Evolutionary conservation across 1,139 yeast species (phyloP), one percentile per base, ranked within the genome.

Genomic region (Taiozyma sp.): DNA sequence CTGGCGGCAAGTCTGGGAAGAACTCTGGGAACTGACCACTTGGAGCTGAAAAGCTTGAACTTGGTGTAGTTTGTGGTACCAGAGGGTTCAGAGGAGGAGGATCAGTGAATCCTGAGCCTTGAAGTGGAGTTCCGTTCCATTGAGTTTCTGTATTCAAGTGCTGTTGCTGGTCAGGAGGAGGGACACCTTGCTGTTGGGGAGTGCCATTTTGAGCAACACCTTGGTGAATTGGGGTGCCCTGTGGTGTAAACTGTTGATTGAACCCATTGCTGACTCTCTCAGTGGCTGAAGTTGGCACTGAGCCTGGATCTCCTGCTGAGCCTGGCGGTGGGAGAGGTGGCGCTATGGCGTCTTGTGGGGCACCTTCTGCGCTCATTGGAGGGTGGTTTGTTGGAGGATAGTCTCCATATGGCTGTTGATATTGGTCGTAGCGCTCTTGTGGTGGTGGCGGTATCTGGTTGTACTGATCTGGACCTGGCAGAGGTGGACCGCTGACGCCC

Each of bases 1-100:
- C 43, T 29, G 48, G 51, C 7, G 44, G 48, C 12, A 34, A 36
- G 14, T 39, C 47, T 14, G 44, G 44, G 44, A 46, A 43, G 28
- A 30, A 34, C 12, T 40, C 44, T 14, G 47, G 47, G 13, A 39
- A 29, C 16, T 44, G 41, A 12, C 24, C 7, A 12, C 24, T 38
- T 32, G 36, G 19, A n/a, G 8, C 36, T 32, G 36, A 32, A 12
- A 30, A 30, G 34, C 34, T 30, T 13, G 34, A 12, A 6, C 13
- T 30, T 30, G n/a, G 34, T 13, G 34, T 30, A 6, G 27, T 24
- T 24, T 24, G 6, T 24, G 27, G 27, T 24, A 8, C 8, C 8
- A 24, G 8, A 24, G 27, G 27, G 8, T 24, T 24, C 19, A 19
- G 34, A 13, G 34, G 34, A 13, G 16, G 34, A 13, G 16, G 36